A percentile compares a stretch with the other conserved stretches of the same genome.
phyloP scores from a whole-genome alignment of 345 rosid species.

The Ailanthus altissimus region DNA sequence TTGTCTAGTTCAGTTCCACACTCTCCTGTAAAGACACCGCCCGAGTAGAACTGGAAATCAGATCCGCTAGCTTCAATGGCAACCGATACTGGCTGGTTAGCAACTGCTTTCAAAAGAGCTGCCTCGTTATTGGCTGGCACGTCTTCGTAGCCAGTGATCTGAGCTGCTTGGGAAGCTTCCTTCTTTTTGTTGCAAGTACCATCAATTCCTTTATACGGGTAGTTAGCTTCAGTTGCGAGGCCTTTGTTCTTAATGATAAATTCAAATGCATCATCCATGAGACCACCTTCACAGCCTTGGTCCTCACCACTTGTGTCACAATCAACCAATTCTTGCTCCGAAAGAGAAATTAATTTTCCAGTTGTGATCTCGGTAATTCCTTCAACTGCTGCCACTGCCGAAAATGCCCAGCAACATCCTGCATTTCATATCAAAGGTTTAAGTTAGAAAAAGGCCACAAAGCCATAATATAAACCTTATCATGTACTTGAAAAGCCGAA shows the following conservation, averaged over 20 bases:
- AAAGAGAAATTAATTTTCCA: too few relatives aligned
- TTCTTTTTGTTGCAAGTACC: constrained; percentile 25
- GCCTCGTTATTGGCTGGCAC: constrained; percentile 25
- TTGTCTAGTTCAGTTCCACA: constrained; percentile 26
- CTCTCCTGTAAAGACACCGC: constrained; percentile 24
- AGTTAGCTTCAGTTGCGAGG: constrained; percentile 30
- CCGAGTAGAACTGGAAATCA: constrained; percentile 22
- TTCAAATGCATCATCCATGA: constrained; percentile 36
- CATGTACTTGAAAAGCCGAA: background rate
- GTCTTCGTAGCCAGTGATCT: too few relatives aligned
- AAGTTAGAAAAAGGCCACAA: background rate
- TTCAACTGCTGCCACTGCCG: too few relatives aligned
- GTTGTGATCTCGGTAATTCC: too few relatives aligned
- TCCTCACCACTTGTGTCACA: too few relatives aligned
- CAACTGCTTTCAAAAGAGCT: constrained; percentile 28
- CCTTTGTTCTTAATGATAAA: constrained; percentile 34
- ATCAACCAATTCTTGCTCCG: too few relatives aligned
- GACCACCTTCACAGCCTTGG: constrained; percentile 38
- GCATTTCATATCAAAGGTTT: background rate
- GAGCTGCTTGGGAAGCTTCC: background rate
- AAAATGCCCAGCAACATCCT: constrained; percentile 35
- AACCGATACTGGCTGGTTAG: constrained; percentile 24
- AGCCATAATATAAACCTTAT: too few relatives aligned
- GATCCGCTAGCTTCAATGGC: constrained; percentile 29
- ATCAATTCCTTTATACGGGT: constrained; percentile 24